Conservation (phyloP, 257 asterid species). For the Solanum verrucosum region DNA sequence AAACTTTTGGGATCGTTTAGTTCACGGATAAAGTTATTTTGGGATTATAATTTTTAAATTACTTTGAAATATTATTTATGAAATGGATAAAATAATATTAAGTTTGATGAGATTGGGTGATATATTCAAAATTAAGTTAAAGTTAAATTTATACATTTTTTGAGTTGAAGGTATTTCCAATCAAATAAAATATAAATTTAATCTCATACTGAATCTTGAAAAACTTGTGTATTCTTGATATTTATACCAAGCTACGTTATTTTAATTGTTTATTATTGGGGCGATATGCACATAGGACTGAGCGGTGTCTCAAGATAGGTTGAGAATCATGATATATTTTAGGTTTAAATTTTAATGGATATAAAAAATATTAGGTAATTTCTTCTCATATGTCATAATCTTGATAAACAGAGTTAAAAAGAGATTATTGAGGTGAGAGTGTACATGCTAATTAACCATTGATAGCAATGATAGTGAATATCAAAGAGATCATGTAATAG, state of each 20-base stretch:
- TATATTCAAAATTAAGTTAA: not conserved
- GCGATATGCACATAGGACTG: not conserved
- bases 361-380: rapidly evolving
- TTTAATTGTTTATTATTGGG: not conserved
- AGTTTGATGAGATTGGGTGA: not conserved
- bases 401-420: not conserved
- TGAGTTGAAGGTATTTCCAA: not conserved
- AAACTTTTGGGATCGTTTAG: not conserved
- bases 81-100: not conserved
- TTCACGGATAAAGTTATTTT: not conserved
- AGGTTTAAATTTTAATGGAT: too few species aligned
- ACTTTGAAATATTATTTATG: not conserved
- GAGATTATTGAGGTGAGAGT: not conserved
- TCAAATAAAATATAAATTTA: not conserved
- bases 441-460: not conserved
- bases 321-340: not conserved
- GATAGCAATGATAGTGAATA: not conserved
- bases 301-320: not conserved
- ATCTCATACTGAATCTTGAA: too few species aligned
- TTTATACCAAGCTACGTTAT: not conserved
- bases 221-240: not conserved
- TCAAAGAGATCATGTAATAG: not conserved
- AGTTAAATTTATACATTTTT: not conserved
- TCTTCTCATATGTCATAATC: not conserved
- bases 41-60: not conserved